phyloP scores from a whole-genome alignment of 2,329 filamentous ascomycete genomes.

The Arthrobotrys sinensis region DNA sequence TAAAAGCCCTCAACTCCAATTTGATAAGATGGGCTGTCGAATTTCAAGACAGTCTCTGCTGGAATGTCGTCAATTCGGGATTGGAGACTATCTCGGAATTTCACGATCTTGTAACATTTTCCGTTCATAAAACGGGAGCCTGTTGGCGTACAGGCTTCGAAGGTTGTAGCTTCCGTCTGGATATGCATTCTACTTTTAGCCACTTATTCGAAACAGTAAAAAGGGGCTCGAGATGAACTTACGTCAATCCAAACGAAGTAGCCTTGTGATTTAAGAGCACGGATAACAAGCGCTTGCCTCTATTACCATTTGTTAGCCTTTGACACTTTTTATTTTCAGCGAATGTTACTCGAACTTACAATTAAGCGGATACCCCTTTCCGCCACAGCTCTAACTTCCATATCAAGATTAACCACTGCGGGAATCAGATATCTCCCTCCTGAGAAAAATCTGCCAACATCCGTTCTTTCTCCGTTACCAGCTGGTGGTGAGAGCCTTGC shows the following conservation, averaged over 20 bases:
- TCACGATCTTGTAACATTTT: constrained; percentile 34
- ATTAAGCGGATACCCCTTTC: constrained; percentile 8
- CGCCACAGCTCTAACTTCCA: constrained; percentile 4
- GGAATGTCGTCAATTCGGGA: constrained; percentile 35
- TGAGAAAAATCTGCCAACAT: constrained; percentile 45
- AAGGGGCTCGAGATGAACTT: neutral
- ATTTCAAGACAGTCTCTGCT: constrained; percentile 15
- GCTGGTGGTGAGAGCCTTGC: neutral
- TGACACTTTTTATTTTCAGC: neutral
- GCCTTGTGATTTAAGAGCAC: constrained; percentile 29
- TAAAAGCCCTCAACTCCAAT: constrained; percentile 29
- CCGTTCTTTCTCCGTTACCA: constrained; percentile 15
- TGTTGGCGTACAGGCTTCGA: constrained; percentile 42
- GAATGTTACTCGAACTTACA: constrained; percentile 4
- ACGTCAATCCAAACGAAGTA: constrained; percentile 45
- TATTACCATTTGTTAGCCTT: constrained; percentile 20
- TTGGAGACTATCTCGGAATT: neutral
- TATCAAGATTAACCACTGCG: constrained; percentile 10
- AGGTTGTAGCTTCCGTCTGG: constrained; percentile 15
- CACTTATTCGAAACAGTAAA: neutral
- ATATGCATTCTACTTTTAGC: neutral
- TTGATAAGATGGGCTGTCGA: constrained; percentile 12
- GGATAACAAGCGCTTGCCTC: constrained; percentile 49
- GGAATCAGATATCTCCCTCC: constrained; percentile 38
- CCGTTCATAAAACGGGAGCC: constrained; percentile 48